Base-by-base conservation (phyloP, 352 stramenopile genomes). In the Pythium graminicola region DNA sequence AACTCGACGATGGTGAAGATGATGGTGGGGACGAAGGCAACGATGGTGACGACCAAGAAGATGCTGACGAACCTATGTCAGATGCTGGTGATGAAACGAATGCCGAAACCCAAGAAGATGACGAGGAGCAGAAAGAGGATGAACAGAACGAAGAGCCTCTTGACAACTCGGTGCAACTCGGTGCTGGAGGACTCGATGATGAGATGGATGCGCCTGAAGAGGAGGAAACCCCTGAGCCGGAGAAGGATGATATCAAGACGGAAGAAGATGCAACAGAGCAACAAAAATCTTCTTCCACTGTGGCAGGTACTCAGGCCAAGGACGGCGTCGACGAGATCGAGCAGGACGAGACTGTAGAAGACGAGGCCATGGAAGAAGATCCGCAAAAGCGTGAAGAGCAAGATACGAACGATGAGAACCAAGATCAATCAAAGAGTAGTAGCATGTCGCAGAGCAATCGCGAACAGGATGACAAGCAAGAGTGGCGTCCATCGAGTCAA, bases 1-100 rank as follows among this genome's bases (percentile, higher is more conserved):
- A 96, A 41, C 65, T 98, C 32, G 73, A 95, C 48, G 83, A 87
- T n/a, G 67, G 72, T 57, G 72, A 78, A 46, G 76, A 88, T 17
- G 44, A 81, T 24, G 70, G 65, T 20, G 64, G 50, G 11, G 65
- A 41, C 7, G 55, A 62, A 26, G 51, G 57, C 19, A 38, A 70
- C n/a, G 62, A 64, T 13, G 62, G 64, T 10, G 67, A 67, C 11
- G 39, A 58, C 14, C 45, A 17, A 26, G 54, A 63, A 16, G 67
- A 89, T 3, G 73, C 77, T 26, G 69, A 89, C 16, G 71, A 76
- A 17, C 59, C 76, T 35, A 78, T 89, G 44, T 76, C 89, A 20
- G 59, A 65, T 26, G 57, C 62, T 9, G 65, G 43, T 1, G 71
- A 79, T 6, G 64, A 77, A 7, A 46, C 65, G 31, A 64, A 62